Evolutionary conservation across 306 rosid species (phyloP), one percentile per base, ranked within the genome.

Genomic region (Dryas octopetala): DNA sequence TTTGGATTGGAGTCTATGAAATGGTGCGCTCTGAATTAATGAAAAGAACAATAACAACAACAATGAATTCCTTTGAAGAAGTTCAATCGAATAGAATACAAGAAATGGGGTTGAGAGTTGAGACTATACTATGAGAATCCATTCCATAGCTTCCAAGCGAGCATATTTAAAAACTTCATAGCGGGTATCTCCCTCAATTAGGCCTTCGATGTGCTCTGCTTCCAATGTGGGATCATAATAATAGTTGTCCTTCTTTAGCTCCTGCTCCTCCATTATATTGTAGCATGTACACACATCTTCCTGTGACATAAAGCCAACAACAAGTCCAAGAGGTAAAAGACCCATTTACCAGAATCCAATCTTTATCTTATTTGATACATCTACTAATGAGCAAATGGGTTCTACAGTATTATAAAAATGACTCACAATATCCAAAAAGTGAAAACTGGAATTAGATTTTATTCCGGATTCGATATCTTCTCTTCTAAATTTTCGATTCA

Each of bases 351-450:
- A 51, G 58, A 72, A 72, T 53, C 28, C 45, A 52, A 9, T 17
- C 14, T 58, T 45, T 45, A 13, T 19, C 7, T n/a, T 53, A 11
- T 4, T n/a, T 43, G n/a, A 46, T 15, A 1, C 49, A 47, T 26
- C 16, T 15, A 3, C 4, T 8, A 4, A 45, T 9, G 6, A 9
- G 45, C 16, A 41, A 17, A 46, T 0, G 10, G 32, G 59, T 38
- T 44, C 32, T 0, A 28, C 6, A 12, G 38, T 32, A 32, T 32
- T 0, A 17, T 43, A 49, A 0, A 65, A 7, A 45, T 1, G 1
- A 87, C 96, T 89, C 83, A 94, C 98, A 49, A 76, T 75, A 54
- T 88, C 82, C 32, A 85, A 79, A 71, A 77, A 79, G 62, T 73
- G 45, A 54, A 63, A 63, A 68, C 75, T 88, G 41, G 89, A 68